These are phyloP conservation scores for Serendipita vermifera DNA, from an alignment of 768 basidiomycete genomes.

Conservation along the genomic window DNA sequence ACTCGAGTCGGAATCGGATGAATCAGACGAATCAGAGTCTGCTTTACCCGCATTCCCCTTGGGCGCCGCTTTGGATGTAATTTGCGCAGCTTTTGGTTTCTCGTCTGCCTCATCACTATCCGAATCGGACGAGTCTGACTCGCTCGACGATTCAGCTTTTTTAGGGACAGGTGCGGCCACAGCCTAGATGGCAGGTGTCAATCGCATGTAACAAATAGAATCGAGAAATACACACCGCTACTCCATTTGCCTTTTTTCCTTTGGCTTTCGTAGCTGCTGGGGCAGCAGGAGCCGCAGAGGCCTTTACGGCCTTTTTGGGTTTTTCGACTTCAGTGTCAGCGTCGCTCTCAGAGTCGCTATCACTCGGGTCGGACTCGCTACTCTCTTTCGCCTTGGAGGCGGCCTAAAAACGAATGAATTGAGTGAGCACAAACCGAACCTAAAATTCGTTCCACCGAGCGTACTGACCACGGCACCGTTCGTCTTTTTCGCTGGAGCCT, in stretches of 20 bases:
- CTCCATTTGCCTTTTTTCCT: not conserved
- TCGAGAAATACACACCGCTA: not conserved
- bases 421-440: not conserved
- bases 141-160: not conserved
- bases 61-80: conserved; percentile 17
- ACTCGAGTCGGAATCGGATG: conserved; percentile 18
- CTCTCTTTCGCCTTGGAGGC: not conserved
- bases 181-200: not conserved
- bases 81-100: conserved; percentile 41
- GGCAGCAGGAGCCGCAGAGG: not conserved
- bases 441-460: not conserved
- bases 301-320: too few relatives aligned
- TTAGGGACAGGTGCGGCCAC: conserved; percentile 9
- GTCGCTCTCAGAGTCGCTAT: not conserved
- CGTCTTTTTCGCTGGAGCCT: not conserved
- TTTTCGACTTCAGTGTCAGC: not conserved
- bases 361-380: not conserved
- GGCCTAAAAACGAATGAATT: not conserved
- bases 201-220: not conserved
- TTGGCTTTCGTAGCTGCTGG: too few relatives aligned
- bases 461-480: not conserved
- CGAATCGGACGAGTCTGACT: conserved; percentile 12
- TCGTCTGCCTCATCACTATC: conserved; percentile 30
- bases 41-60: not conserved
- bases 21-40: conserved; percentile 11